Conservation (phyloP, 2,329 filamentous ascomycete species). For the Fusarium hostae region DNA sequence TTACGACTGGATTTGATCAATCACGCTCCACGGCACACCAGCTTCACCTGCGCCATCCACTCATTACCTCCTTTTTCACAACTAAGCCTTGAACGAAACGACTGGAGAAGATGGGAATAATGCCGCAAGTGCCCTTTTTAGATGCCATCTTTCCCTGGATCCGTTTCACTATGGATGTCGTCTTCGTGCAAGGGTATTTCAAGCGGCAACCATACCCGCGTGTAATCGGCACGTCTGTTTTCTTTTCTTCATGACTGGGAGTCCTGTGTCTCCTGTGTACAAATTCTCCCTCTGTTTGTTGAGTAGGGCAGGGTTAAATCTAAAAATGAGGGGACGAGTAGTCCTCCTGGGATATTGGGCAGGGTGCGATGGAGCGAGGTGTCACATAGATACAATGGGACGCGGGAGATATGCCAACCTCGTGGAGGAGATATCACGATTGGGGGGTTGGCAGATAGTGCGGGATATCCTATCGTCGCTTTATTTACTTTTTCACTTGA, state of each 20-base stretch:
- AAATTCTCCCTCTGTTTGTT: slow-evolving; percentile 23
- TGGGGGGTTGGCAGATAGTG: slow-evolving; percentile 33
- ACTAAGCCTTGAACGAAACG: slow-evolving; percentile 44
- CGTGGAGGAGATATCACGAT: slow-evolving; percentile 22
- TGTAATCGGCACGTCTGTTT: slow-evolving; percentile 40
- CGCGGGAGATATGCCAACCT: slow-evolving; percentile 23
- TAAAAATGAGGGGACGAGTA: slow-evolving; percentile 37
- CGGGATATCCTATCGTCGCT: slow-evolving; percentile 46
- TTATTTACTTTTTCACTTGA: slow-evolving; percentile 46
- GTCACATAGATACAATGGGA: slow-evolving; percentile 27
- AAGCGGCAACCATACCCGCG: slow-evolving; percentile 30
- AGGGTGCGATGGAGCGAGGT: slow-evolving; percentile 33
- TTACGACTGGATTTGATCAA: slow-evolving; percentile 48
- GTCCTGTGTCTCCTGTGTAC: slow-evolving; percentile 41
- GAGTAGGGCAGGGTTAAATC: slow-evolving; percentile 14
- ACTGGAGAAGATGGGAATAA: slow-evolving; percentile 40
- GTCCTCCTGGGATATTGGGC: slow-evolving; percentile 38
- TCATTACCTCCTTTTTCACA: slow-evolving; percentile 50
- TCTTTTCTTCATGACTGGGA: slow-evolving; percentile 36
- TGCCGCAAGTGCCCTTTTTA: slow-evolving; percentile 17
- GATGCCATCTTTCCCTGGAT: slow-evolving; percentile 11
- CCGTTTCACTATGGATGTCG: slow-evolving; percentile 5
- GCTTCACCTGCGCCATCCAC: slow-evolving; percentile 53
- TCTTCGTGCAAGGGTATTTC: slow-evolving; percentile 12
- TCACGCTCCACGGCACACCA: slow-evolving; percentile 41